Base-by-base conservation (phyloP, 116 monocot genomes). In the Papilionanthe hybrid region DNA sequence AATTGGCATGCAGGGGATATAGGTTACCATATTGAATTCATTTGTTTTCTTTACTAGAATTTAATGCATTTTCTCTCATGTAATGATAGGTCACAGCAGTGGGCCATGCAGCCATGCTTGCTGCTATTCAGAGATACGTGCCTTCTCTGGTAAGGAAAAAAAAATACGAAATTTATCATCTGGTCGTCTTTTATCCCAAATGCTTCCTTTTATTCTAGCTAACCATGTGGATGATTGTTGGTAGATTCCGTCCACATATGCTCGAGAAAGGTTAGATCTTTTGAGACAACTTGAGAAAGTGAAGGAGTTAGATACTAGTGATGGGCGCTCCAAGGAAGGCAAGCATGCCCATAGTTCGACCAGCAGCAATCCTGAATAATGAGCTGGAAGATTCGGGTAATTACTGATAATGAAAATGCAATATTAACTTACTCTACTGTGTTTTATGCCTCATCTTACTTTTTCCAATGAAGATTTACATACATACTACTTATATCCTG, bases 241-340 rank as follows among this genome's bases (percentile, higher is more conserved):
- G 76, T 79, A 96, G 96, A 96, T 96, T 72, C 96, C 96, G 15
- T 96, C 96, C 12, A 88, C 96, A 3, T 96, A 96, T 89, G 94
- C 82, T 30, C 90, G 92, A 2, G 96, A 96, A 79, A 89, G 96
- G 82, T 79, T 96, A 44, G 88, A 89, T 87, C 92, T 96, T 13
- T 80, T 96, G 72, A 92, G 96, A 84, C 96, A 96, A 75, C 93
- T 96, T 77, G 92, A 96, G 84, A 92, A 96, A 80, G 81, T 96
- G 73, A 94, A 94, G 77, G 90, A 92, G 82, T 85, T 94, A 84
- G 94, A 89, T 30, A 74, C 78, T 10, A 13, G 76, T 55, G 93
- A 94, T 17, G 53, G 42, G 17, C 85, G 72, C 44, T 11, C 78
- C 63, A 87, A 90, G 65, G 86, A 90, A 75, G 83, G 44, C 73